Conservation (phyloP, 163 green algal genomes). For the Prototheca wickerhamii region DNA sequence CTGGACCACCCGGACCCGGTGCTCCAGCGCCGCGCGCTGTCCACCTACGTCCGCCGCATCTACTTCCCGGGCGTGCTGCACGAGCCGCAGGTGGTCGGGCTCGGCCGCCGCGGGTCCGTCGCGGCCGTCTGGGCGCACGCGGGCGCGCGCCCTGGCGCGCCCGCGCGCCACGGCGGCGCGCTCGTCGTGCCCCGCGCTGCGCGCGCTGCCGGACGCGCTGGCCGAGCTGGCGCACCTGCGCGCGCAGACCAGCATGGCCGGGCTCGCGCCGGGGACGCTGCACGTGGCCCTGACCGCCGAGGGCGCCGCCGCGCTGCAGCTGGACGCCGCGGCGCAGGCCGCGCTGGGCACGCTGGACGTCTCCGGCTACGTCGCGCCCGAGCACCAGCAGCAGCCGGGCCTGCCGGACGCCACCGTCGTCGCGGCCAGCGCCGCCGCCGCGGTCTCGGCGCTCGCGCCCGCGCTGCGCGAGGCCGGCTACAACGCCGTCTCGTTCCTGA, state of each 20-base stretch:
- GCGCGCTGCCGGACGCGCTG: conserved; percentile 32
- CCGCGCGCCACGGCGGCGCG: conserved; percentile 40
- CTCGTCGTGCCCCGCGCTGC: conserved; percentile 48
- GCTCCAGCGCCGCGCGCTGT: conserved; percentile 52
- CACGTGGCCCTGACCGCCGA: conserved; percentile 43
- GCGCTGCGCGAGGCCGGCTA: conserved; percentile 32
- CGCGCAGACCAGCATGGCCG: conserved; percentile 16
- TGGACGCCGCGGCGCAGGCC: conserved; percentile 14
- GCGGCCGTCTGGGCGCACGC: conserved; percentile 57
- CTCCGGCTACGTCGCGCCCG: conserved; percentile 18
- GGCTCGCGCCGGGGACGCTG: conserved; percentile 34
- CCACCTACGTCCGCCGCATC: conserved; percentile 77
- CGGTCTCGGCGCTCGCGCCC: conserved; percentile 6
- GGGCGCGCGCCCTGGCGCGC: conserved; percentile 26
- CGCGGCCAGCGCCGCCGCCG: conserved; percentile 21
- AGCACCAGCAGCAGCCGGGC: conserved; percentile 9
- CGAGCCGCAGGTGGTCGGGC: conserved; percentile 39
- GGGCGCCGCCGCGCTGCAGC: conserved; percentile 19
- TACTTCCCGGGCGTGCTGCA: conserved; percentile 71
- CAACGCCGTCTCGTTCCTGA: conserved; percentile 49
- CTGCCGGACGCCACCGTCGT: conserved; percentile 19
- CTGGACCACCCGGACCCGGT: conserved; percentile 48
- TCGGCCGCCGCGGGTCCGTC: conserved; percentile 1
- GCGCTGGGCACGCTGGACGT: conserved; percentile 6
- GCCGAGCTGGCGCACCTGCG: conserved; percentile 12